A percentile compares a stretch with the other conserved stretches of the same genome.
Conservation (phyloP, 2,329 filamentous ascomycete genomes). For the Colletotrichum acutatum region DNA sequence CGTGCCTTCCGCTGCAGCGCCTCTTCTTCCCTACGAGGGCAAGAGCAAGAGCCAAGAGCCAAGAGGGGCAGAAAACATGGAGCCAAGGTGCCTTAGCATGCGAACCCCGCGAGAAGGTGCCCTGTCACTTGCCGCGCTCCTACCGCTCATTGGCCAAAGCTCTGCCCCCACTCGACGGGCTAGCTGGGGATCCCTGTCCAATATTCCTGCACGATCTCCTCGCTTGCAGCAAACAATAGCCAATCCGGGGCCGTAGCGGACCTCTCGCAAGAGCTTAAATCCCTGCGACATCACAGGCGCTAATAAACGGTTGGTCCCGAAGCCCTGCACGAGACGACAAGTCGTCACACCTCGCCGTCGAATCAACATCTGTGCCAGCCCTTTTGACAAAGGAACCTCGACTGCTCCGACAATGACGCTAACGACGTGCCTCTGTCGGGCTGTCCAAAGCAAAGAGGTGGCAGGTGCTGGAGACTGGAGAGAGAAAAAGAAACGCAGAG, state of each 20-base stretch:
- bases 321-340: slow-evolving; percentile 56
- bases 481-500: not conserved
- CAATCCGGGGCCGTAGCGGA: slow-evolving; percentile 54
- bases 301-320: slow-evolving; percentile 58
- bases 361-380: slow-evolving; percentile 45
- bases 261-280: slow-evolving; percentile 37
- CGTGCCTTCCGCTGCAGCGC: slow-evolving; percentile 27
- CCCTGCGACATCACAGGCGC: slow-evolving; percentile 46
- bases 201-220: slow-evolving; percentile 44
- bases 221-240: slow-evolving; percentile 40
- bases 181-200: slow-evolving; percentile 39
- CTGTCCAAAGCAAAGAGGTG: slow-evolving; percentile 19
- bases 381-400: slow-evolving; percentile 19
- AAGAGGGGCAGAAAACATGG: not conserved
- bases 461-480: slow-evolving; percentile 1
- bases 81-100: not conserved
- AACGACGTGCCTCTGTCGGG: slow-evolving; percentile 20
- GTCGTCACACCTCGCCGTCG: slow-evolving; percentile 55
- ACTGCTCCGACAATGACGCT: slow-evolving; percentile 25
- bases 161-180: not conserved
- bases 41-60: not conserved
- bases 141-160: slow-evolving; percentile 34
- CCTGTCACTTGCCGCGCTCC: slow-evolving; percentile 28
- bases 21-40: slow-evolving; percentile 1
- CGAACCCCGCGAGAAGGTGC: slow-evolving; percentile 32